Evolutionary conservation across 345 rosid species (phyloP).

Genomic region (Brassica napus): Da-Ae NC_063438.1:2593001-2593500

Average conservation of each 20-base stretch:
- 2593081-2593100: constrained; percentile 38
- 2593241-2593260: too few species aligned
- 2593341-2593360: too few species aligned
- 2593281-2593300: too few species aligned
- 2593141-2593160: constrained; percentile 38
- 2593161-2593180: constrained; percentile 8
- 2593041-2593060: constrained; percentile 23
- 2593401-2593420: too few species aligned
- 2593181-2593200: constrained; percentile 18
- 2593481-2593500: too few species aligned
- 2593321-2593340: background rate
- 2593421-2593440: too few species aligned
- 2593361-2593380: too few species aligned
- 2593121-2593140: constrained; percentile 32
- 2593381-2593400: too few species aligned
- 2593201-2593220: background rate
- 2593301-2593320: background rate
- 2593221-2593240: background rate
- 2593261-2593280: too few species aligned
- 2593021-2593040: constrained; percentile 10
- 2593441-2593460: too few species aligned
- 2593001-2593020: background rate
- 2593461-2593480: too few species aligned
- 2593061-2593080: constrained; percentile 33
- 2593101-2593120: constrained; percentile 38